Conservation (phyloP, 768 basidiomycete species). For the Boletus reticuloceps region DNA sequence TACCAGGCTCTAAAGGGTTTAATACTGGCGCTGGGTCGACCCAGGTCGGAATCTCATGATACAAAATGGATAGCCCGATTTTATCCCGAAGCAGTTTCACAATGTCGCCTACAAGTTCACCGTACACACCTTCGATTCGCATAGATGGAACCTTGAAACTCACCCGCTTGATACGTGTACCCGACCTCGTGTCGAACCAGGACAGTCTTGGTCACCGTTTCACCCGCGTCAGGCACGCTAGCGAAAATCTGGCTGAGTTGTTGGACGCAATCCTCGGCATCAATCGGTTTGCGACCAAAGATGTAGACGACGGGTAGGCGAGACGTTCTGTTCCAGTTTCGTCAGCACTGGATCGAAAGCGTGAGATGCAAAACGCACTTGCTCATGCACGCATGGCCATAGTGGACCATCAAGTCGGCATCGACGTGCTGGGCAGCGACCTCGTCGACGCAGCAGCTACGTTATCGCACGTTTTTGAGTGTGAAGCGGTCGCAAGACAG, state of each 20-base stretch:
- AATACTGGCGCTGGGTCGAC: conserved; percentile 12
- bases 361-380: conserved; percentile 50
- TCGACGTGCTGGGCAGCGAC: conserved; percentile 93
- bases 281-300: conserved; percentile 73
- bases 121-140: neutral
- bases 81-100: conserved; percentile 19
- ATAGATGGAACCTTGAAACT: neutral
- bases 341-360: neutral
- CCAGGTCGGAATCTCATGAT: conserved; percentile 34
- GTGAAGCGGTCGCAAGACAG: neutral
- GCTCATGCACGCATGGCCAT: conserved; percentile 95
- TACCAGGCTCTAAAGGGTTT: neutral
- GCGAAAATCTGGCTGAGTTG: conserved; percentile 39
- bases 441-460: conserved; percentile 93
- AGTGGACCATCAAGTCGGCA: conserved; percentile 90
- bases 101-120: conserved; percentile 15
- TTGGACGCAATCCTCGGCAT: conserved; percentile 49
- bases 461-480: neutral
- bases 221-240: neutral
- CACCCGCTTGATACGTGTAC: conserved; percentile 69
- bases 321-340: conserved; percentile 56
- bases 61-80: conserved; percentile 33
- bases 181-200: conserved; percentile 75
- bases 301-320: conserved; percentile 89
- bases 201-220: conserved; percentile 30